Conservation (phyloP, 1,139 yeast genomes). For the Kazachstania sp. region DNA sequence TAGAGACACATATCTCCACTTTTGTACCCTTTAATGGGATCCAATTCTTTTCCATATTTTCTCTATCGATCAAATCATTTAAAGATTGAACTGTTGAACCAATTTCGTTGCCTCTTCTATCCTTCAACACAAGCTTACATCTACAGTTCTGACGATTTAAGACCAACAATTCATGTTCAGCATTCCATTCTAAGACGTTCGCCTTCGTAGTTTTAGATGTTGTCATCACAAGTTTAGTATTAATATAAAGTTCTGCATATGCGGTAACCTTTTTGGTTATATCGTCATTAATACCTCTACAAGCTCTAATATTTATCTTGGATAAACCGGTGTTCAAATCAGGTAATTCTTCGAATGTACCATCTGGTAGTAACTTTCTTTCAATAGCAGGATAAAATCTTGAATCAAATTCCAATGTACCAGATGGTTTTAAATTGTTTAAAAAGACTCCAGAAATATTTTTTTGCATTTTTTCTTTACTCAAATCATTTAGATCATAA, state of each 20-base stretch:
- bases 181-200: conserved; percentile 61
- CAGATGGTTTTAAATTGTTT: conserved; percentile 74
- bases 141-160: conserved; percentile 59
- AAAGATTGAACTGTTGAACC: conserved; percentile 58
- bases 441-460: conserved; percentile 49
- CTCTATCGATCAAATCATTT: conserved; percentile 62
- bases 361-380: conserved; percentile 69
- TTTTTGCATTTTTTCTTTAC: conserved; percentile 45
- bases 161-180: conserved; percentile 58
- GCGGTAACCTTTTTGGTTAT: conserved; percentile 43
- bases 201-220: conserved; percentile 54
- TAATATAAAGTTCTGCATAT: conserved; percentile 59
- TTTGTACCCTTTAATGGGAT: conserved; percentile 52
- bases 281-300: conserved; percentile 18
- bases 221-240: conserved; percentile 48
- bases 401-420: conserved; percentile 59
- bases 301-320: conserved; percentile 34
- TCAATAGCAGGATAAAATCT: conserved; percentile 75
- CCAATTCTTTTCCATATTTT: conserved; percentile 70
- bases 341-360: conserved; percentile 78
- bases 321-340: conserved; percentile 88
- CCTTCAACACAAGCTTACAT: conserved; percentile 56
- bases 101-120: conserved; percentile 47
- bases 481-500: conserved; percentile 59
- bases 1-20: conserved; percentile 61